Evolutionary conservation across 2,329 filamentous ascomycete species (phyloP).

Genomic region (Fonsecaea pugnacius): DNA sequence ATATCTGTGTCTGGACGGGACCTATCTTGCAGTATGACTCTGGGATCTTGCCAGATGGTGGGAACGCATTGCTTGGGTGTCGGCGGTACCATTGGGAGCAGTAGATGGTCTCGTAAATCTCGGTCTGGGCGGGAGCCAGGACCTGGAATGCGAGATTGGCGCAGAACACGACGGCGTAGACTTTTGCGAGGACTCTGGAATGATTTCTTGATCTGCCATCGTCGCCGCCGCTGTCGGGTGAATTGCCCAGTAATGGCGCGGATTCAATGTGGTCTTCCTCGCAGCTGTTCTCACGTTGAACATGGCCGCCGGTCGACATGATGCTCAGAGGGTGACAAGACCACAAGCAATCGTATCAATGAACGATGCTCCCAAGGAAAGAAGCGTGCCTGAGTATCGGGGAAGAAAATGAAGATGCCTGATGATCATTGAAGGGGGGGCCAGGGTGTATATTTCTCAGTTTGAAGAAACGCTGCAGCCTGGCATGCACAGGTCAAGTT

Average conservation of each 20-base stretch:
- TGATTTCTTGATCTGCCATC: not conserved
- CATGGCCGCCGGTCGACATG: not conserved
- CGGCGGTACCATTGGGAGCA: slow-evolving; percentile 52
- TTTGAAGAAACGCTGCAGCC: not conserved
- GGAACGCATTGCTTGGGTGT: slow-evolving; percentile 51
- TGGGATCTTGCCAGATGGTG: slow-evolving; percentile 47
- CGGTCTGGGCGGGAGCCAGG: slow-evolving; percentile 51
- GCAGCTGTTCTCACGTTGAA: not conserved
- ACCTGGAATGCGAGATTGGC: slow-evolving; percentile 54
- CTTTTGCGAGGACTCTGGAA: slow-evolving; percentile 6
- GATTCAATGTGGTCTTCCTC: slow-evolving; percentile 3
- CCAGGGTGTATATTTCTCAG: not conserved
- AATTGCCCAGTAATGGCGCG: slow-evolving; percentile 1
- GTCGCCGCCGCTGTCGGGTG: not conserved
- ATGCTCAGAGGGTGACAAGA: not conserved
- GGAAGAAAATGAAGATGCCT: not conserved
- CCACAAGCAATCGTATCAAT: not conserved
- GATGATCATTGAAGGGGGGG: not conserved
- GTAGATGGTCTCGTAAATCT: slow-evolving; percentile 56
- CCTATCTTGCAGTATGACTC: slow-evolving; percentile 58
- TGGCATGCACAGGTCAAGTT: not conserved
- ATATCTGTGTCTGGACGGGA: slow-evolving; percentile 54
- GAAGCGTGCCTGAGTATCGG: not conserved
- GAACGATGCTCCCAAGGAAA: not conserved
- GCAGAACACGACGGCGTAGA: slow-evolving; percentile 50